Percentiles rank a stretch among this genome's conserved stretches.
phyloP scores from a whole-genome alignment of 352 stramenopile species.

The Globisporangium cystogenes region DNA sequence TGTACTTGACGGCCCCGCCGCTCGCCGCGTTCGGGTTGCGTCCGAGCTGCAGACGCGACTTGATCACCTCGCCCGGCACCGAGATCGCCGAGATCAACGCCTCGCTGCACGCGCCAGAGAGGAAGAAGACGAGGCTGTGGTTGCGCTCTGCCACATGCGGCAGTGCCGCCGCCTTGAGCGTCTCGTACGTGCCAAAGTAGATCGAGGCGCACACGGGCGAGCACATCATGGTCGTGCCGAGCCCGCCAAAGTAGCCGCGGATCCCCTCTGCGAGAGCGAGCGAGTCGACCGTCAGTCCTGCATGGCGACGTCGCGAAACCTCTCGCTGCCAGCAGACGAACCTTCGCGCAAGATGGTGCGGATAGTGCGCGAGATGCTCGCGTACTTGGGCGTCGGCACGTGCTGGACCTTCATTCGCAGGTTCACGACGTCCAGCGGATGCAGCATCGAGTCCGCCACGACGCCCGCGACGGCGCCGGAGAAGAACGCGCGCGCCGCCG shows the following conservation, averaged over 20 bases:
- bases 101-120: slow-evolving; percentile 59
- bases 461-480: slow-evolving; percentile 67
- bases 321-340: slow-evolving; percentile 3
- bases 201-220: slow-evolving; percentile 65
- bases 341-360: slow-evolving; percentile 60
- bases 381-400: slow-evolving; percentile 45
- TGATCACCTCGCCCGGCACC: slow-evolving; percentile 80
- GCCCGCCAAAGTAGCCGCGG: slow-evolving; percentile 63
- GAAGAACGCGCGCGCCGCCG: slow-evolving; percentile 52
- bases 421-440: slow-evolving; percentile 81
- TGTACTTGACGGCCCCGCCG: slow-evolving; percentile 60
- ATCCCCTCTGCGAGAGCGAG: slow-evolving; percentile 40
- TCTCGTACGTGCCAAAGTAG: slow-evolving; percentile 82
- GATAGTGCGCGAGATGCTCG: slow-evolving; percentile 47
- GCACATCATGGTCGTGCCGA: slow-evolving; percentile 67
- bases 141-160: slow-evolving; percentile 42
- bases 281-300: not conserved
- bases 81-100: slow-evolving; percentile 61
- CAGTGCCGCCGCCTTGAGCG: slow-evolving; percentile 45
- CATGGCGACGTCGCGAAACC: not conserved
- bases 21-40: slow-evolving; percentile 65
- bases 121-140: slow-evolving; percentile 58
- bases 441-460: slow-evolving; percentile 69
- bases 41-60: slow-evolving; percentile 68
- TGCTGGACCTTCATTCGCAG: slow-evolving; percentile 81